These are phyloP conservation scores for Diutina ranongensis DNA, from an alignment of 1,139 yeast species.

Conservation along the genomic window DNA sequence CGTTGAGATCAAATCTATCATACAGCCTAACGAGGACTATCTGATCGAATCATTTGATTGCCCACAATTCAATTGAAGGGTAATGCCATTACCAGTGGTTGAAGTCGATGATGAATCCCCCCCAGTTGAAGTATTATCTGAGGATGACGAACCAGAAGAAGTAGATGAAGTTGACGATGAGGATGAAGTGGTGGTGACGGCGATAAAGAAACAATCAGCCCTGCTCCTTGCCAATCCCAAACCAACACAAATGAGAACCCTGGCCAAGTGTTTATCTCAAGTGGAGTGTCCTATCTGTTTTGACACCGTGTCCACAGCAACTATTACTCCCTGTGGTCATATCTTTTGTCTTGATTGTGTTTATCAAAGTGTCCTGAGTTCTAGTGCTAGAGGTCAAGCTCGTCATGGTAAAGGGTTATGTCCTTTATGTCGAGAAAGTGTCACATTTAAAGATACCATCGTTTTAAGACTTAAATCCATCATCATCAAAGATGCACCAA, in stretches of 20 bases:
- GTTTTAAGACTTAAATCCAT: constrained; percentile 18
- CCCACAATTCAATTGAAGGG: neutral
- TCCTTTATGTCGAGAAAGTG: constrained; percentile 33
- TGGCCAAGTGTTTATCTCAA: constrained; percentile 24
- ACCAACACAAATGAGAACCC: constrained; percentile 10
- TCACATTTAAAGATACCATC: constrained; percentile 28
- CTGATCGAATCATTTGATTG: too few relatives aligned
- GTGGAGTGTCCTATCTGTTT: constrained; percentile 38
- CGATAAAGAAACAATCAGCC: constrained; percentile 26
- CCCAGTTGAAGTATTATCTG: neutral
- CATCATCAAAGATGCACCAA: neutral
- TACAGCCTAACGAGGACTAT: too few relatives aligned
- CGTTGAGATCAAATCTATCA: too few relatives aligned
- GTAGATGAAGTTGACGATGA: too few relatives aligned
- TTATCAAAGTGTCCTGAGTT: constrained; percentile 29
- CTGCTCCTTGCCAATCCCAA: constrained; percentile 18
- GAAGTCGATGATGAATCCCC: neutral
- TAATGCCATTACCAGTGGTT: neutral
- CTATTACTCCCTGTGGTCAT: constrained; percentile 35
- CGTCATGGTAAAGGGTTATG: constrained; percentile 29
- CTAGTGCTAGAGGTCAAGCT: constrained; percentile 32
- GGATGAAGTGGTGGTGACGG: constrained; percentile 28
- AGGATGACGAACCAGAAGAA: constrained; percentile 7
- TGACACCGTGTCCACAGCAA: constrained; percentile 29
- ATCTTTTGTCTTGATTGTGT: constrained; percentile 35